A percentile compares a stretch with the other conserved stretches of the same genome.
These are phyloP conservation scores for Artemisia annua DNA, from an alignment of 129 eudicot genomes.

Conservation along the genomic window DNA sequence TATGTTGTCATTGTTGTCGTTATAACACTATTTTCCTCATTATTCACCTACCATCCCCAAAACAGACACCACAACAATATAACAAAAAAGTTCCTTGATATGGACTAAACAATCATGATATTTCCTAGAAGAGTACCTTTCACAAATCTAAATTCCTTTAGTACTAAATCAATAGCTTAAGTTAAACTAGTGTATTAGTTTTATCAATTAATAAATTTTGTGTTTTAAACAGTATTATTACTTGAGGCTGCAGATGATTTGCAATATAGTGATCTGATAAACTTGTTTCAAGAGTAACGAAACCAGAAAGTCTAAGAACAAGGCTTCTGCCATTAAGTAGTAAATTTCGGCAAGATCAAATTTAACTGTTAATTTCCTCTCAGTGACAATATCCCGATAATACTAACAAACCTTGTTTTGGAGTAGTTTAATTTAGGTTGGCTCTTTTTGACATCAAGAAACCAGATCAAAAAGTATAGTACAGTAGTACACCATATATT, in stretches of 20 bases:
- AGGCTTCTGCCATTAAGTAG: background rate
- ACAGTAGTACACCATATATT: background rate
- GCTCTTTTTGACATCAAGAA: background rate
- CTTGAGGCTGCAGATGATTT: background rate
- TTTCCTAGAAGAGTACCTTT: background rate
- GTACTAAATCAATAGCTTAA: too few species aligned
- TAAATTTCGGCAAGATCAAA: too few species aligned
- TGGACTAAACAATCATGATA: slow-evolving; percentile 17
- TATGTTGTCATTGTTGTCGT: too few species aligned
- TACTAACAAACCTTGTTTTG: too few species aligned
- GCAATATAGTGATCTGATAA: background rate
- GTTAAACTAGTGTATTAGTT: too few species aligned
- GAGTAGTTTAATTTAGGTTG: background rate
- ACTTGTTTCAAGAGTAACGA: background rate
- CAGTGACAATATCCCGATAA: too few species aligned
- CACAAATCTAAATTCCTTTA: background rate
- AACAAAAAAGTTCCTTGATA: slow-evolving; percentile 15
- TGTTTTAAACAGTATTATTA: background rate
- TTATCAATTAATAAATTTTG: background rate
- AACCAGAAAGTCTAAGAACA: background rate
- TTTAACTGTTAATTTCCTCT: too few species aligned
- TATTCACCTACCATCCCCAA: too few species aligned
- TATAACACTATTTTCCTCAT: too few species aligned
- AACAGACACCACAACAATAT: background rate
- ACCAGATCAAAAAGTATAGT: background rate